A percentile compares a stretch with the other conserved stretches of the same genome.
Conservation (phyloP, 2,329 filamentous ascomycete species). For the Onygenales sp. region DNA sequence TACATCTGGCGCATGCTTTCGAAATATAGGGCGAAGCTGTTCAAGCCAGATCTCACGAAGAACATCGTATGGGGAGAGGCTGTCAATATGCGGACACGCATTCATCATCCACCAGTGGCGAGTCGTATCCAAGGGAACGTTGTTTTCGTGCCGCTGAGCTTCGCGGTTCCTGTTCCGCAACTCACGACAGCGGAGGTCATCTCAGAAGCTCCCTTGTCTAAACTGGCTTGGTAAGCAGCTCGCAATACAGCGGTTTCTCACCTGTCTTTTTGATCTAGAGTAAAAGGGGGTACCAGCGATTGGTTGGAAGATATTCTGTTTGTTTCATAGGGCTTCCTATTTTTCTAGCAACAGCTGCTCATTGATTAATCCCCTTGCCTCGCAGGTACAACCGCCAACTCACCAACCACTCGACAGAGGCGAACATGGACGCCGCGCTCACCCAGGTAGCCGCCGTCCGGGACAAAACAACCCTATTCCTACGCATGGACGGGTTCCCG, state of each 20-base stretch:
- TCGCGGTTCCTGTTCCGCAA: slow-evolving; percentile 17
- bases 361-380: not conserved
- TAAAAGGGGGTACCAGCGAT: not conserved
- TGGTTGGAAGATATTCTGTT: not conserved
- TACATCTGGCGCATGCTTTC: slow-evolving; percentile 34
- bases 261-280: not conserved
- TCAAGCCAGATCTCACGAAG: slow-evolving; percentile 20
- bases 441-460: slow-evolving; percentile 24
- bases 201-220: slow-evolving; percentile 25
- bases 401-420: slow-evolving; percentile 26
- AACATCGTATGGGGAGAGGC: slow-evolving; percentile 28
- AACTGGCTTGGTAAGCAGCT: slow-evolving; percentile 18
- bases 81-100: slow-evolving; percentile 31
- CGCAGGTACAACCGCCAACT: slow-evolving; percentile 26
- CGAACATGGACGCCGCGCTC: slow-evolving; percentile 21
- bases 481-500: slow-evolving; percentile 26
- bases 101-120: slow-evolving; percentile 24
- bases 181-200: slow-evolving; percentile 26
- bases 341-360: no score
- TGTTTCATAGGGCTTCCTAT: not conserved
- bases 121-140: slow-evolving; percentile 29
- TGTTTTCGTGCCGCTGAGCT: slow-evolving; percentile 20
- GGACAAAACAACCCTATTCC: slow-evolving; percentile 27
- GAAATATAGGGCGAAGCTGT: slow-evolving; percentile 25
- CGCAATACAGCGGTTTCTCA: not conserved